Evolutionary conservation across 257 asterid genomes (phyloP), one percentile per base, ranked within the genome.

Genomic region (Nicotiana otophora): DNA sequence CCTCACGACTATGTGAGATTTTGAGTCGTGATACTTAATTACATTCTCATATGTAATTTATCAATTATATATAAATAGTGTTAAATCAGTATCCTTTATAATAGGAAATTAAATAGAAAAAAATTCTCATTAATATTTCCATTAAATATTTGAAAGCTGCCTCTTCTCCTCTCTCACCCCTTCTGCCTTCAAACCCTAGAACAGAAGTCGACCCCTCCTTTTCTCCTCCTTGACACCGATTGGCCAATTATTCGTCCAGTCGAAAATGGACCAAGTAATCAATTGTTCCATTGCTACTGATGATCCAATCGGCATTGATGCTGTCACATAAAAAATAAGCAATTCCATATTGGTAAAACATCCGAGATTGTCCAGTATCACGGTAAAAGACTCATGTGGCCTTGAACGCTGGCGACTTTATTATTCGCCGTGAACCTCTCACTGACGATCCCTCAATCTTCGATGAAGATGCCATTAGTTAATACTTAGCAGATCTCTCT

Each of bases 341-440:
- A 80, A 68, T 77, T 94, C 98, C 1, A 5, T 85, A 19, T 64
- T 94, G 86, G 81, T 92, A 62, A 79, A 86, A 33, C 97, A 92
- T 82, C 95, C 97, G 30, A 81, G 97, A 31, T 94, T 94, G 86
- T 81, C 90, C 87, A 93, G 97, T 86, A 90, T 93, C 82, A 34
- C 92, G 84, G 90, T 94, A 14, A 64, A 67, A 46, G 93, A 93
- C 89, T 68, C 85, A 9, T 2, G 55, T 64, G 97, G 97, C 62
- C 92, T 89, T 31, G 93, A 93, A 60, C 76, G 86, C 84, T 94
- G 97, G 97, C 87, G 93, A 94, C 89, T 23, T 94, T 76, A 60
- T 91, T 60, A 26, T 94, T 78, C 88, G 2, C 66, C 85, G 9
- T 64, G 65, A 84, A 31, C 87, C 86, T 3, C 62, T 91, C 74